Percentiles rank a stretch among this genome's conserved stretches.
Conservation (phyloP, 768 basidiomycete genomes). For the Suillus tomentosus region DNA sequence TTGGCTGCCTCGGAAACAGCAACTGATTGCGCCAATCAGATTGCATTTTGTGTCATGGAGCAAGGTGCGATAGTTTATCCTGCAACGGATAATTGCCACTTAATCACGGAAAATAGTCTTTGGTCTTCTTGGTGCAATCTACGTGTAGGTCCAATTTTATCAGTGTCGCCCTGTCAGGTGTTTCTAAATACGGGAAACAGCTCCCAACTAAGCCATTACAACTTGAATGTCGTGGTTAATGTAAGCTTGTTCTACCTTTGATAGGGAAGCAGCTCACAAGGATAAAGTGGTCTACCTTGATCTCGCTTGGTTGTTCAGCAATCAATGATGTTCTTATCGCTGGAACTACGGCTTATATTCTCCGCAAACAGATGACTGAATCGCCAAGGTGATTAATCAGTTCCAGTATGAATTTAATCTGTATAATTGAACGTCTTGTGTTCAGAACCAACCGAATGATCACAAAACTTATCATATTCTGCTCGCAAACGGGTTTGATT, state of each 20-base stretch:
- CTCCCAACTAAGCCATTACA: not conserved
- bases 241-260: not conserved
- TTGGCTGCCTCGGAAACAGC: no score
- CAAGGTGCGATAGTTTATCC: not conserved
- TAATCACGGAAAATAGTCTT: not conserved
- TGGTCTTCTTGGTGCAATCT: not conserved
- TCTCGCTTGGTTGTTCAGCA: slow-evolving; percentile 27
- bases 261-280: not conserved
- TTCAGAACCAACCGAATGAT: slow-evolving; percentile 21
- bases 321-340: slow-evolving; percentile 27
- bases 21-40: not conserved
- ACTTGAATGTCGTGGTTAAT: no score
- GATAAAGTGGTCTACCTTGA: slow-evolving; percentile 22
- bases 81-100: not conserved
- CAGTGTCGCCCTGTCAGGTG: not conserved
- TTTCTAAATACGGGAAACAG: not conserved
- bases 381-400: slow-evolving; percentile 17
- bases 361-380: slow-evolving; percentile 13
- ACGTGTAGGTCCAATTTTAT: not conserved
- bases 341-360: slow-evolving; percentile 19
- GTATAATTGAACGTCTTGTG: not conserved
- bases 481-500: slow-evolving; percentile 29
- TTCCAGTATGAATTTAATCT: not conserved
- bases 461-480: slow-evolving; percentile 20
- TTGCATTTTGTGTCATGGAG: not conserved